Evolutionary conservation across 768 basidiomycete species (phyloP).

Genomic region (Tricholoma saponaceum): DNA sequence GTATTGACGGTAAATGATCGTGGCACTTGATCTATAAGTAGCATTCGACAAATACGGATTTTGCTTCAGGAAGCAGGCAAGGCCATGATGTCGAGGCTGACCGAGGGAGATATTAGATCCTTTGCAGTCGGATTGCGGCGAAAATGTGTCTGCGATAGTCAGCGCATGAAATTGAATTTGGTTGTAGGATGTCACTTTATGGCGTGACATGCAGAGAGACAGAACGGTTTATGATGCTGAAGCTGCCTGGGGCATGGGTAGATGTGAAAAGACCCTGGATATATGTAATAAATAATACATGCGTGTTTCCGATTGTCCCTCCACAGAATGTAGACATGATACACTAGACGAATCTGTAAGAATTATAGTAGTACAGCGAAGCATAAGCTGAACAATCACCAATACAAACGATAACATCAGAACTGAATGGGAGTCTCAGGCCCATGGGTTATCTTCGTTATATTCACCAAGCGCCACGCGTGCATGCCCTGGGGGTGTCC

Average conservation of each 20-base stretch:
- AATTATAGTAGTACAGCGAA: neutral
- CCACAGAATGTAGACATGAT: neutral
- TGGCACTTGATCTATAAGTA: constrained; percentile 10
- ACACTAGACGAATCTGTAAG: constrained; percentile 1
- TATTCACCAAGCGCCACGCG: constrained; percentile 27
- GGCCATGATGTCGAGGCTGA: constrained; percentile 8
- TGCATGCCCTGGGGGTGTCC: constrained; percentile 45
- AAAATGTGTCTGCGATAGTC: constrained; percentile 35
- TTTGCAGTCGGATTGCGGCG: constrained; percentile 18
- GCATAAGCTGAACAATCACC: neutral
- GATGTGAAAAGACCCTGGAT: neutral
- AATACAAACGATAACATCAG: constrained; percentile 10
- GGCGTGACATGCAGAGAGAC: neutral
- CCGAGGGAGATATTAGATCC: constrained; percentile 14
- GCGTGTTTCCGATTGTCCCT: neutral
- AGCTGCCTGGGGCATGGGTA: constrained; percentile 24
- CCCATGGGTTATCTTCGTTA: constrained; percentile 59
- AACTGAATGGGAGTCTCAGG: constrained; percentile 23
- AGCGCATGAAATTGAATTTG: neutral
- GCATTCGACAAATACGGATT: constrained; percentile 15
- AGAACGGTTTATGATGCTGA: constrained; percentile 33
- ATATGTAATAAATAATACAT: constrained; percentile 5
- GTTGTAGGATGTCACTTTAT: neutral
- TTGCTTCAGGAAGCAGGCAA: constrained; percentile 8
- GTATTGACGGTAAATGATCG: constrained; percentile 14